phyloP scores from a whole-genome alignment of 164 flowering plant species.

The Liriodendron chinense region DNA sequence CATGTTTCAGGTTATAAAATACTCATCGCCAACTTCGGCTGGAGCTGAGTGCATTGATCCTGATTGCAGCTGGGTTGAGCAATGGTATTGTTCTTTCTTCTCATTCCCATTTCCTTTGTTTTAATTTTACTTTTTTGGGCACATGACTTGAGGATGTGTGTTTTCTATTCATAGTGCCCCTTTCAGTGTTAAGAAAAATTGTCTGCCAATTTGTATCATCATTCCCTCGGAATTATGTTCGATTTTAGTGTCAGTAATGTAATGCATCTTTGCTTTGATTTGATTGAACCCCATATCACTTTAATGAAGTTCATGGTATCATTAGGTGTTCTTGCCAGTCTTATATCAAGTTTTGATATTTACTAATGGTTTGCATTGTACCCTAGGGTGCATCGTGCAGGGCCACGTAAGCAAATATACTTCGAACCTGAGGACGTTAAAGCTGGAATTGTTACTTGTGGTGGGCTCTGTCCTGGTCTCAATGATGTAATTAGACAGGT shows the following conservation, averaged over 20 bases:
- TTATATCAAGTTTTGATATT: background rate
- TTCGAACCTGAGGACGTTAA: slow-evolving; percentile 82
- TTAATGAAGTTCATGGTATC: background rate
- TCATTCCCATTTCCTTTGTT: background rate
- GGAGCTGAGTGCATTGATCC: slow-evolving; percentile 97
- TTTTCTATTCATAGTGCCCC: background rate
- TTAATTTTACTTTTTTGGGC: background rate
- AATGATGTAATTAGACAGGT: slow-evolving; percentile 97
- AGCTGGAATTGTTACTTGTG: slow-evolving; percentile 93
- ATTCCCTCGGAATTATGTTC: background rate
- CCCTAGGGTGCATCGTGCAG: slow-evolving; percentile 93
- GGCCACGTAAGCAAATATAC: slow-evolving; percentile 83
- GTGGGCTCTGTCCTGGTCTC: slow-evolving; percentile 95
- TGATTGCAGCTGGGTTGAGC: slow-evolving; percentile 88
- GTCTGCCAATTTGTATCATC: background rate
- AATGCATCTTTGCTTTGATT: background rate
- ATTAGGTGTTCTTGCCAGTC: too few relatives aligned
- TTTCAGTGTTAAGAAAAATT: background rate
- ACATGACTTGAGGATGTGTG: background rate
- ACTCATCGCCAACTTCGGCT: slow-evolving; percentile 83
- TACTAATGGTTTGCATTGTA: background rate
- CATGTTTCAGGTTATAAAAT: slow-evolving; percentile 59
- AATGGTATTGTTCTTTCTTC: slow-evolving; percentile 50
- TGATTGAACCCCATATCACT: background rate
- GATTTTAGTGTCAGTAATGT: background rate